Evolutionary conservation across 2,329 filamentous ascomycete genomes (phyloP).

Genomic region (Balansia obtecta): DNA sequence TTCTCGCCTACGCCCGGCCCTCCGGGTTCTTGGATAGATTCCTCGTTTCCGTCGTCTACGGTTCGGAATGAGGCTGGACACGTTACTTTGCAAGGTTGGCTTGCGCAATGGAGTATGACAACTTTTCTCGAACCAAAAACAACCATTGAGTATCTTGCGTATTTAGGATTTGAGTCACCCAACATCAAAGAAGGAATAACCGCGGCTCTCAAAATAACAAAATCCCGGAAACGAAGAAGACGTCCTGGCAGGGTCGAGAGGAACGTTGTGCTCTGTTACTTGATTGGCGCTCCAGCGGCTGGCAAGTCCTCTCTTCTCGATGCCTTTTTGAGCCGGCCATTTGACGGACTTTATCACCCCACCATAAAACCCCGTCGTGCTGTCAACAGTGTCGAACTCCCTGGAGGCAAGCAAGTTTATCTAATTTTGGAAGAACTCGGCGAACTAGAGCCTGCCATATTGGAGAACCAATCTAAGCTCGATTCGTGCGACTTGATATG

Average conservation of each 20-base stretch:
- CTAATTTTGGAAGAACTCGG: constrained; percentile 91
- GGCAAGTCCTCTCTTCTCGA: constrained; percentile 89
- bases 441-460: constrained; percentile 84
- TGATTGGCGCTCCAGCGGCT: constrained; percentile 72
- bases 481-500: constrained; percentile 90
- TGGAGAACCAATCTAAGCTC: constrained; percentile 83
- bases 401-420: constrained; percentile 93
- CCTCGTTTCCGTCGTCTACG: constrained; percentile 82
- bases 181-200: constrained; percentile 67
- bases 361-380: constrained; percentile 91
- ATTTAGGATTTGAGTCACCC: constrained; percentile 81
- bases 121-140: constrained; percentile 94
- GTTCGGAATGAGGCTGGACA: constrained; percentile 91
- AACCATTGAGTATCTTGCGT: constrained; percentile 89
- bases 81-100: constrained; percentile 93
- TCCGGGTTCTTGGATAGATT: constrained; percentile 76
- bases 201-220: constrained; percentile 82
- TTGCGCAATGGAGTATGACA: constrained; percentile 99
- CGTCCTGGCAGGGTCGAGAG: constrained; percentile 78
- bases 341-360: constrained; percentile 72
- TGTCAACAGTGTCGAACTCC: constrained; percentile 92
- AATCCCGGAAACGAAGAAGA: constrained; percentile 73
- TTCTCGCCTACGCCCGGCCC: constrained; percentile 90
- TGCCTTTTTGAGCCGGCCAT: constrained; percentile 80
- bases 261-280: constrained; percentile 88